Evolutionary conservation across 306 rosid genomes (phyloP), one percentile per base, ranked within the genome.

Genomic region (Medicago truncatula): DNA sequence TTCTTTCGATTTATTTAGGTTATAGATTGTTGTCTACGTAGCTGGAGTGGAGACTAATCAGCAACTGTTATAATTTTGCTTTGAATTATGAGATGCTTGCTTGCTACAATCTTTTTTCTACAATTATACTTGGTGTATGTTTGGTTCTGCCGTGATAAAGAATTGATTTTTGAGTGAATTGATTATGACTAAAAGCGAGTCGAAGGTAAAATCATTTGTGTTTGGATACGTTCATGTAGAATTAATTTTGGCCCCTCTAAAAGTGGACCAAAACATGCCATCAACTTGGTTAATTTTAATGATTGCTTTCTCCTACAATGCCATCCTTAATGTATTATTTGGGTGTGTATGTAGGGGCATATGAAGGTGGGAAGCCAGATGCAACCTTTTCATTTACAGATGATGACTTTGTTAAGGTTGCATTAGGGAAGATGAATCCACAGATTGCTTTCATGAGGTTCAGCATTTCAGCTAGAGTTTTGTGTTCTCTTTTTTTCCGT

Each of bases 401-500:
- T 23, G 96, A 92, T 8, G 99, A 95, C 84, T 95, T 95, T 69
- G 79, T 95, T 58, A 92, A 92, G 88, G 81, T 95, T 80, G 97
- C 97, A 18, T 36, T 88, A 50, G 97, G 99, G 70, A 90, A 92
- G 87, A 85, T 90, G 97, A 92, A 89, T 80, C 97, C 99, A 0
- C 97, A 90, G 81, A 76, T 95, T 16, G 99, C 97, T 78, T 95
- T 95, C 87, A 86, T 92, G 90, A 92, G 96, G 97, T 92, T 65
- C 41, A 76, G 16, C 17, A 69, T 76, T 61, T 67, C 17, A n/a
- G 18, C 50, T 53, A 53, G 16, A 23, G 17, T 28, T 2, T 36
- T 65, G 57, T 36, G 1, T 6, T 1, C 67, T 15, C 13, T 8
- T 15, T 28, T 23, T 25, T 21, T 6, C 14, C 36, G 4, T 15